Percentiles rank a stretch among this genome's conserved stretches.
Conservation (phyloP, 768 basidiomycete genomes). For the Termitomyces sp. region DNA sequence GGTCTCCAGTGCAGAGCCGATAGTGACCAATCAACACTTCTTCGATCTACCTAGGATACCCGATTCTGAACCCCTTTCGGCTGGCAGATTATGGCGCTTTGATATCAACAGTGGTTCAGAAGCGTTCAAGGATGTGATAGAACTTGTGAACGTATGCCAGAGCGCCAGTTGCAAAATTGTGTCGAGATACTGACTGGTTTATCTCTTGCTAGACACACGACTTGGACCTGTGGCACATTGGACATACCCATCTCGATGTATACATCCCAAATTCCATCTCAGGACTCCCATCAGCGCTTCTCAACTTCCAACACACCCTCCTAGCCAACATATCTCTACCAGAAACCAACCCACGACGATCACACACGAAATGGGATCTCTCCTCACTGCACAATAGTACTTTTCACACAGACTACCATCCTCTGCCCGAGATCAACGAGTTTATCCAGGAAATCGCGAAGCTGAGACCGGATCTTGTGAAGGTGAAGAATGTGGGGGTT, state of each 20-base stretch:
- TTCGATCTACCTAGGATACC: slow-evolving; percentile 6
- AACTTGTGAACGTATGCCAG: slow-evolving; percentile 12
- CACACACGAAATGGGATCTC: slow-evolving; percentile 32
- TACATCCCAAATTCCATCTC: slow-evolving; percentile 25
- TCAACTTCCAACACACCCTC: slow-evolving; percentile 12
- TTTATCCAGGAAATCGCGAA: slow-evolving; percentile 51
- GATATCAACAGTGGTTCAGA: slow-evolving; percentile 5
- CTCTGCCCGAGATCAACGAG: slow-evolving; percentile 48
- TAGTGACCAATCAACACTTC: slow-evolving; percentile 14
- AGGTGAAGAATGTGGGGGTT: slow-evolving; percentile 51
- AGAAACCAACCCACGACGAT: slow-evolving; percentile 6
- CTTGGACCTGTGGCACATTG: slow-evolving; percentile 54
- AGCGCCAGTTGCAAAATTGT: not conserved
- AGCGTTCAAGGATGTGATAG: slow-evolving; percentile 11
- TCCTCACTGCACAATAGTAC: slow-evolving; percentile 34
- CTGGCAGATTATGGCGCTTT: slow-evolving; percentile 21
- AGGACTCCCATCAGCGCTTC: slow-evolving; percentile 16
- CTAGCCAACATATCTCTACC: slow-evolving; percentile 16
- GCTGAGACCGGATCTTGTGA: slow-evolving; percentile 45
- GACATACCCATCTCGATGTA: slow-evolving; percentile 46
- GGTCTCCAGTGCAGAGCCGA: slow-evolving; percentile 6
- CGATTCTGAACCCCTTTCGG: slow-evolving; percentile 9
- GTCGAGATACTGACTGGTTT: slow-evolving; percentile 4
- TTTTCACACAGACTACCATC: slow-evolving; percentile 52
- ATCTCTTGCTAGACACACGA: slow-evolving; percentile 33